Evolutionary conservation across 177 flowering plant genomes (phyloP).

Genomic region (Vitis hybrid): DNA sequence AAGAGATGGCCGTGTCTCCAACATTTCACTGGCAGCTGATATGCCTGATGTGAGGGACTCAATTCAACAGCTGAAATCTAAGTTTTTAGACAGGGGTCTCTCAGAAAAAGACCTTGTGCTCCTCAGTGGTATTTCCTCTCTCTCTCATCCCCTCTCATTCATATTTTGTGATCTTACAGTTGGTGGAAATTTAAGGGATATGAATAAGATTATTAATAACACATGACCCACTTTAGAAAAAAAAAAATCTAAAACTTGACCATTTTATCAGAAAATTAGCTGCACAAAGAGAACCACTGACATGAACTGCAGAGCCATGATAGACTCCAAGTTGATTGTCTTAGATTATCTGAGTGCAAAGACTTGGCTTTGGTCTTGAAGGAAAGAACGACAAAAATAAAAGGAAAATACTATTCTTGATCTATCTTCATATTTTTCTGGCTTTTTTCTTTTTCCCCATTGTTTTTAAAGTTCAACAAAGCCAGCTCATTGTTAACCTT

Average conservation of each 20-base stretch:
- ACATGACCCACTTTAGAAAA: neutral
- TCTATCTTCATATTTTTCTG: no score
- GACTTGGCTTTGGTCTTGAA: no score
- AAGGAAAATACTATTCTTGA: no score
- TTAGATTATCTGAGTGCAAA: no score
- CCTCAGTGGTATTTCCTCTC: slow-evolving; percentile 51
- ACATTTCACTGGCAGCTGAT: slow-evolving; percentile 40
- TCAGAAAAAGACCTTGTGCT: slow-evolving; percentile 70
- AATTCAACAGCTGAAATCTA: slow-evolving; percentile 48
- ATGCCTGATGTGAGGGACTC: slow-evolving; percentile 80
- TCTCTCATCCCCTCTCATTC: slow-evolving; percentile 15
- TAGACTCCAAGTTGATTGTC: no score
- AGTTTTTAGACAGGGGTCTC: slow-evolving; percentile 67
- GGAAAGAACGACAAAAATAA: no score
- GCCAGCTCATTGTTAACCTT: no score
- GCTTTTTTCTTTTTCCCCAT: no score
- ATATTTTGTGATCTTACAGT: slow-evolving; percentile 10
- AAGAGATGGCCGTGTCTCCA: slow-evolving; percentile 71
- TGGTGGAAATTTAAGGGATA: slow-evolving; percentile 9
- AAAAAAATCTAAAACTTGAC: neutral
- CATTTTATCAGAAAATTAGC: neutral
- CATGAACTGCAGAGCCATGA: no score
- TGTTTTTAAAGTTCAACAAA: no score
- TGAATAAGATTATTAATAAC: neutral
- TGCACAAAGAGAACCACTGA: no score